These are phyloP conservation scores for Phoma sp. DNA, from an alignment of 2,329 filamentous ascomycete genomes.

Conservation along the genomic window DNA sequence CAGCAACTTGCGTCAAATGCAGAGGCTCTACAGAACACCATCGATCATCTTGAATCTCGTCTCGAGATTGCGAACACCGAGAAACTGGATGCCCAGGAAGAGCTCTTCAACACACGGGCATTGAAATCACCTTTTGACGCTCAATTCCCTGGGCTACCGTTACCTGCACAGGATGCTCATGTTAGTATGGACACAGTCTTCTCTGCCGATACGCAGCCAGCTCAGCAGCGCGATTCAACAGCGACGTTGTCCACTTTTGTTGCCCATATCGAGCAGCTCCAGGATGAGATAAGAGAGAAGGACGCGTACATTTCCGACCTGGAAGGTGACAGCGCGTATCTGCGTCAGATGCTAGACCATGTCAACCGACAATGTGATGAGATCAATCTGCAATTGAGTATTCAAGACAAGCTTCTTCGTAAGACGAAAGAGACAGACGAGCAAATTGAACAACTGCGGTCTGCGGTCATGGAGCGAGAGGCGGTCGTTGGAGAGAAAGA, in stretches of 20 bases:
- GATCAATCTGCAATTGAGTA: conserved; percentile 34
- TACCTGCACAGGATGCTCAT: conserved; percentile 19
- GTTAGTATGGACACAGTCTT: conserved; percentile 42
- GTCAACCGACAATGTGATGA: conserved; percentile 33
- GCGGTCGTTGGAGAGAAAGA: conserved; percentile 42
- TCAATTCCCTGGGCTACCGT: conserved; percentile 13
- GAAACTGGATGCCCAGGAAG: conserved; percentile 50
- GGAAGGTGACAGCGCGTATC: conserved; percentile 26
- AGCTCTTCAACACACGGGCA: conserved; percentile 40
- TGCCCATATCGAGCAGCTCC: conserved; percentile 40
- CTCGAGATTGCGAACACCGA: conserved; percentile 50
- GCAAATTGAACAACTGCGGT: conserved; percentile 39
- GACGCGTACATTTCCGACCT: conserved; percentile 33
- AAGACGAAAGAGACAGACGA: conserved; percentile 35
- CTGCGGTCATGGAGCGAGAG: conserved; percentile 40
- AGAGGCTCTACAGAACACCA: conserved; percentile 45
- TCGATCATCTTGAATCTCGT: conserved; percentile 48
- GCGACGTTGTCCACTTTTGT: conserved; percentile 34
- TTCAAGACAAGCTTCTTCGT: conserved; percentile 36
- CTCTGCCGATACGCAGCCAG: conserved; percentile 28
- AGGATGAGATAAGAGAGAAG: conserved; percentile 42
- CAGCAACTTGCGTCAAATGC: conserved; percentile 34
- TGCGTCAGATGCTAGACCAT: conserved; percentile 27
- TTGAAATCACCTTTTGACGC: conserved; percentile 39
- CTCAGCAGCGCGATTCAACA: conserved; percentile 21